These are phyloP conservation scores for Debaryomyces fabryi DNA, from an alignment of 1,139 yeast genomes.

Conservation along the genomic window DNA sequence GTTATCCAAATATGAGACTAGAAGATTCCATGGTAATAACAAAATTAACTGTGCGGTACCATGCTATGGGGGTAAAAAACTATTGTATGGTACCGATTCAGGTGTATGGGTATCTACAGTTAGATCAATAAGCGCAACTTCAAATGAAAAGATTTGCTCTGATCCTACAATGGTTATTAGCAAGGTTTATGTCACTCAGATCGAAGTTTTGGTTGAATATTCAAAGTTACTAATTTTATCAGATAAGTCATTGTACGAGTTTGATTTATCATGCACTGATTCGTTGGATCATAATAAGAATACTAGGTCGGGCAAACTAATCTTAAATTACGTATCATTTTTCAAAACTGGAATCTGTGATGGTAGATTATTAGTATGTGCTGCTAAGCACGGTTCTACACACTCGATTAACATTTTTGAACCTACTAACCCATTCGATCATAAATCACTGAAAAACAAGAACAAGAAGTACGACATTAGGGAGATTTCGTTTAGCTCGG, in stretches of 20 bases:
- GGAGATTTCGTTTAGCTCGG: conserved; percentile 82
- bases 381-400: conserved; percentile 76
- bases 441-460: conserved; percentile 57
- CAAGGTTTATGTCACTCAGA: conserved; percentile 78
- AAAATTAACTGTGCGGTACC: conserved; percentile 92
- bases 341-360: conserved; percentile 93
- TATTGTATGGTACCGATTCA: conserved; percentile 87
- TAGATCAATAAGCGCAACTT: conserved; percentile 46
- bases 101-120: conserved; percentile 85
- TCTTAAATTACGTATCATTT: conserved; percentile 82
- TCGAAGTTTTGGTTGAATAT: conserved; percentile 91
- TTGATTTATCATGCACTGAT: conserved; percentile 71
- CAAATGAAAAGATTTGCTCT: conserved; percentile 56
- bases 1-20: conserved; percentile 69
- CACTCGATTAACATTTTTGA: conserved; percentile 86
- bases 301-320: conserved; percentile 73
- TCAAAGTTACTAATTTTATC: conserved; percentile 79
- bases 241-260: conserved; percentile 81
- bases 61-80: conserved; percentile 90
- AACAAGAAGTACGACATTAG: conserved; percentile 70
- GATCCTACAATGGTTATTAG: conserved; percentile 80
- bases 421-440: conserved; percentile 63
- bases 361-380: conserved; percentile 85
- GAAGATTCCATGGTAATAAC: conserved; percentile 68
- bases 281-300: conserved; percentile 70